Evolutionary conservation across 2,329 filamentous ascomycete species (phyloP).

Genomic region (Sarocladium oryzae): DNA sequence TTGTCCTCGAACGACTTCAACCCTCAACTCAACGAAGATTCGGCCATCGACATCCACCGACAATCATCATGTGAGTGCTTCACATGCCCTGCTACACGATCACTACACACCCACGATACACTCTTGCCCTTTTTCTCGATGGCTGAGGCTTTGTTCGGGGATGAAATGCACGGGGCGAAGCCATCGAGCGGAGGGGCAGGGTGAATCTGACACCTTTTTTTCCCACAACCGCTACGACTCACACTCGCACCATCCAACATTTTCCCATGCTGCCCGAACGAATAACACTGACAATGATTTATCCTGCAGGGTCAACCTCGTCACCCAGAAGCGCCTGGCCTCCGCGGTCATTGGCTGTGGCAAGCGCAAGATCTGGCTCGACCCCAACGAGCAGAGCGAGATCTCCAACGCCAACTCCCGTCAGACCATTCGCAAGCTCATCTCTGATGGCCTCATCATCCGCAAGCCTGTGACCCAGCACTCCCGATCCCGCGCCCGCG

Average conservation of each 20-base stretch:
- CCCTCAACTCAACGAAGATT: conserved; percentile 30
- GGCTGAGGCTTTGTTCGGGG: background rate
- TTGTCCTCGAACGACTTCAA: conserved; percentile 21
- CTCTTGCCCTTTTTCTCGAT: conserved; percentile 5
- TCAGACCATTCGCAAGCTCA: conserved; percentile 99
- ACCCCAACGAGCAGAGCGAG: conserved; percentile 98
- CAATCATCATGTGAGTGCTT: conserved; percentile 39
- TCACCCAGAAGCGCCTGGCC: conserved; percentile 99
- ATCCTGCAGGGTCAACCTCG: conserved; percentile 85
- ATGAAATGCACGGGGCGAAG: background rate
- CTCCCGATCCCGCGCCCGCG: conserved; percentile 92
- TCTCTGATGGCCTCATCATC: conserved; percentile 99
- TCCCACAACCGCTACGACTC: background rate
- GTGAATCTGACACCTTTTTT: conserved; percentile 1
- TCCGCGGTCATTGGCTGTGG: conserved; percentile 97
- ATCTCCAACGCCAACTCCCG: conserved; percentile 99
- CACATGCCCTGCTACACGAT: conserved; percentile 9
- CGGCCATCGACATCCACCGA: conserved; percentile 34
- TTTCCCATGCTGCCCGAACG: background rate
- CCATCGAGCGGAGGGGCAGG: conserved; percentile 5
- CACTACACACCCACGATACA: background rate
- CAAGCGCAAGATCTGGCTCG: conserved; percentile 99
- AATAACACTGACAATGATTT: background rate
- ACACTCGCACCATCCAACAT: background rate
- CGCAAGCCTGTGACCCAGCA: conserved; percentile 99